A percentile compares a stretch with the other conserved stretches of the same genome.
phyloP scores from a whole-genome alignment of 2,329 filamentous ascomycete genomes.

The Alternaria alternata region DNA sequence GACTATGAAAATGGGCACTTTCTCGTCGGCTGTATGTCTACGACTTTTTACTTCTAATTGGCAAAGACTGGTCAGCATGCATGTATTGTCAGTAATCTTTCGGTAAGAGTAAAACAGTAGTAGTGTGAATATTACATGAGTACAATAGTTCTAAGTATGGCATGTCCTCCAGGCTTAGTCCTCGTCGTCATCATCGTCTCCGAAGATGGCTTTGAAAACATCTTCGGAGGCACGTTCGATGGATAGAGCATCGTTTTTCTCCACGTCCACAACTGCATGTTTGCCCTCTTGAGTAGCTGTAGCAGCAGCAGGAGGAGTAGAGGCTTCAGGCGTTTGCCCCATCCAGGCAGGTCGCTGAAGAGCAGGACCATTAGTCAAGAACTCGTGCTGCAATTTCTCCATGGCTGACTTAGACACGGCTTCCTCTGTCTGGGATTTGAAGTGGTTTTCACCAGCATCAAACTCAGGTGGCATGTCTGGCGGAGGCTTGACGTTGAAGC shows the following conservation, averaged over 20 bases:
- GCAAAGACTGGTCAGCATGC: neutral
- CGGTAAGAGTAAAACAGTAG: neutral
- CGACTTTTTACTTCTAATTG: neutral
- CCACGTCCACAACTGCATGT: constrained; percentile 67
- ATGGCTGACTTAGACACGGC: constrained; percentile 64
- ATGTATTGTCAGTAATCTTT: neutral
- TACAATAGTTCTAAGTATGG: neutral
- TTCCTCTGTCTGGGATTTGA: constrained; percentile 49
- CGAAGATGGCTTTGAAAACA: constrained; percentile 92
- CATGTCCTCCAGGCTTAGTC: constrained; percentile 3
- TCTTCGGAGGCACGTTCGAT: constrained; percentile 77
- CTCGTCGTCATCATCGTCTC: constrained; percentile 72
- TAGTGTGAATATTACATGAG: neutral
- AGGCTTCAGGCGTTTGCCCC: constrained; percentile 14
- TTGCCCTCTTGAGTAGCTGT: constrained; percentile 7
- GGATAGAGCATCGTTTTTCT: constrained; percentile 81
- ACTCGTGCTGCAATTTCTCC: constrained; percentile 46
- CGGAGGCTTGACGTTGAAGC: constrained; percentile 87
- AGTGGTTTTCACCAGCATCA: constrained; percentile 44
- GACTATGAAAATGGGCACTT: neutral
- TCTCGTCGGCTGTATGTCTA: neutral
- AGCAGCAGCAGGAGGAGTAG: neutral
- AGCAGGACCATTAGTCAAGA: constrained; percentile 35
- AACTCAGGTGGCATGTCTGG: constrained; percentile 65
- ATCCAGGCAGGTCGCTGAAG: constrained; percentile 45